Evolutionary conservation across 495 filamentous ascomycete genomes (phyloP), one percentile per base, ranked within the genome.

Genomic region (Eremomyces bilateralis): DNA sequence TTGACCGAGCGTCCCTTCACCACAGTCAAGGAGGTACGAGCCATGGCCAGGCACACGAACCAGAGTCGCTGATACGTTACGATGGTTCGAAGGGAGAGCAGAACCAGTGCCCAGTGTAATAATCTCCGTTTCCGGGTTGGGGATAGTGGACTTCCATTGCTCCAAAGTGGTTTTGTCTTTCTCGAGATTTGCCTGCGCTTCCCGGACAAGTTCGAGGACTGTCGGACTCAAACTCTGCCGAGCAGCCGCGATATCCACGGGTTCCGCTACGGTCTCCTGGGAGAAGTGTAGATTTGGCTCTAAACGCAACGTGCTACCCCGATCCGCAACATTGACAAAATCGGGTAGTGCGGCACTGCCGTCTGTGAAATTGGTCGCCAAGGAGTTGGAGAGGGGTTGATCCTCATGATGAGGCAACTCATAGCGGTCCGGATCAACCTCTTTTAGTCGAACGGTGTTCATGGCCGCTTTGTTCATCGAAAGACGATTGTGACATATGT

Each of bases 1-100:
- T 48, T 94, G 84, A n/a, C 88, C 88, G 12, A 95, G 61, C 0
- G 88, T 94, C 42, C 78, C 79, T 53, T 99, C 88, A 39, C 88
- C 88, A 42, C 73, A 80, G 52, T 99, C 88, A 29, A 99, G 62
- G 2, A 99, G 54, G 38, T 85, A 84, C 47, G 64, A 82, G 5
- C 88, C 88, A 32, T 63, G 65, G 0, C 69, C 75, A n/a, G 88
- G 88, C 1, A 85, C 73, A 15, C 79, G 64, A 25, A 95, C 44
- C 4, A 99, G 60, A 1, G 81, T 94, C 4, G 75, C 72, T 18
- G 82, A 91, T 27, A 95, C 88, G 51, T 95, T 99, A 36, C 88
- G 77, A 53, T 93, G 84, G 52, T 84, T 85, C 31, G 81, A 88
- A 3, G 88, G 90, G 12, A 71, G 40, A 8, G 82, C 74, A 2